phyloP scores from a whole-genome alignment of 225 moss, liverwort and hornwort genomes.

The Pseudisothecium myosuroides region DNA sequence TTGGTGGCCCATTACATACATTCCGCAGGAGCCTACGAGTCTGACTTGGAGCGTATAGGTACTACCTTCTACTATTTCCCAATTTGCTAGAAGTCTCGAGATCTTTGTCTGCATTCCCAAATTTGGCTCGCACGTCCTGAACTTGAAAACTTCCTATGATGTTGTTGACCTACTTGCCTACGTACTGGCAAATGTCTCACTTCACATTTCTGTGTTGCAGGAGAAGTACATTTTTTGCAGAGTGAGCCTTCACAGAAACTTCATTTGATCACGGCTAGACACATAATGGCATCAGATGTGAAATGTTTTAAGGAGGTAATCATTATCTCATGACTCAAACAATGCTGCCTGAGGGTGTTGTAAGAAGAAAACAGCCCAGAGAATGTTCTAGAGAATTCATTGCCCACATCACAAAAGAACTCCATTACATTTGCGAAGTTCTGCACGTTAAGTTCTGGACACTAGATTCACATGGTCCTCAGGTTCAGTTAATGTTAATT shows the following conservation, averaged over 20 bases:
- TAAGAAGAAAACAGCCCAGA: not conserved
- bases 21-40: constrained; percentile 70
- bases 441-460: not conserved
- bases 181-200: not conserved
- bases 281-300: constrained; percentile 56
- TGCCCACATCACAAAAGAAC: not conserved
- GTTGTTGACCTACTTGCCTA: not conserved
- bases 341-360: not conserved
- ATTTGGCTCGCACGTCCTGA: not conserved
- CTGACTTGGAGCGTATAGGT: constrained; percentile 67
- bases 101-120: not conserved
- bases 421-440: not conserved
- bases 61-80: not conserved
- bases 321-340: not conserved
- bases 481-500: not conserved
- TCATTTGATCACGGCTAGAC: constrained; percentile 34
- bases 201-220: constrained; percentile 13
- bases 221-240: constrained; percentile 65
- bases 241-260: constrained; percentile 74
- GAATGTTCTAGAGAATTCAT: not conserved
- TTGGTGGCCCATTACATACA: constrained; percentile 80
- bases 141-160: not conserved
- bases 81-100: not conserved
- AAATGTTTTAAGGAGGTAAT: constrained; percentile 58
- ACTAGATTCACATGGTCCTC: not conserved